Conservation (phyloP, 352 stramenopile genomes). For the Phytophthora fragariae region DNA sequence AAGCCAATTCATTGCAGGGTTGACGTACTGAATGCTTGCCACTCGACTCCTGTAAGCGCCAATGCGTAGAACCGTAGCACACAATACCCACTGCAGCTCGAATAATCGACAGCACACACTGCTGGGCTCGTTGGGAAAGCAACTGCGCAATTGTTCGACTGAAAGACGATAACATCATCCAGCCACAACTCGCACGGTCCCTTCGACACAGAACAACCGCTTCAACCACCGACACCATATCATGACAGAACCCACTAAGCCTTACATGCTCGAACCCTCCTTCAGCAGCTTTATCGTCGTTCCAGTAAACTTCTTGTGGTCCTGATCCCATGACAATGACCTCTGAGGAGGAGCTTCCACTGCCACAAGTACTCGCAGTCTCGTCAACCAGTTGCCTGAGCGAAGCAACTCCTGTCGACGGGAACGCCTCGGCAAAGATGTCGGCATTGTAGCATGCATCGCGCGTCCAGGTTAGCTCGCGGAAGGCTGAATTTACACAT, state of each 20-base stretch:
- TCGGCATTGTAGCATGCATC: constrained; percentile 40
- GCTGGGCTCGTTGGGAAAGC: constrained; percentile 41
- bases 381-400: constrained; percentile 42
- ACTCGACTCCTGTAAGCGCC: constrained; percentile 38
- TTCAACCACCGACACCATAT: neutral
- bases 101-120: constrained; percentile 54
- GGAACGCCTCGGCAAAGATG: constrained; percentile 38
- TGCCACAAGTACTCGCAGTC: constrained; percentile 22
- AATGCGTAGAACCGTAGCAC: constrained; percentile 60
- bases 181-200: constrained; percentile 63
- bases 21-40: constrained; percentile 50
- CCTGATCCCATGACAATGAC: constrained; percentile 23
- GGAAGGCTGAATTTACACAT: constrained; percentile 22
- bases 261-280: constrained; percentile 38
- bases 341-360: neutral
- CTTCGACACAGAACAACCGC: constrained; percentile 5
- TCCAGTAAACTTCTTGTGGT: constrained; percentile 28
- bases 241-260: neutral
- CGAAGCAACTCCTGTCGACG: constrained; percentile 22
- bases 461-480: constrained; percentile 30
- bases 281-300: constrained; percentile 31
- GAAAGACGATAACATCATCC: constrained; percentile 39
- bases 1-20: too few relatives aligned
- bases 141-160: constrained; percentile 47
- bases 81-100: constrained; percentile 44